phyloP scores from a whole-genome alignment of 768 basidiomycete genomes.

The Amanita muscaria region DNA sequence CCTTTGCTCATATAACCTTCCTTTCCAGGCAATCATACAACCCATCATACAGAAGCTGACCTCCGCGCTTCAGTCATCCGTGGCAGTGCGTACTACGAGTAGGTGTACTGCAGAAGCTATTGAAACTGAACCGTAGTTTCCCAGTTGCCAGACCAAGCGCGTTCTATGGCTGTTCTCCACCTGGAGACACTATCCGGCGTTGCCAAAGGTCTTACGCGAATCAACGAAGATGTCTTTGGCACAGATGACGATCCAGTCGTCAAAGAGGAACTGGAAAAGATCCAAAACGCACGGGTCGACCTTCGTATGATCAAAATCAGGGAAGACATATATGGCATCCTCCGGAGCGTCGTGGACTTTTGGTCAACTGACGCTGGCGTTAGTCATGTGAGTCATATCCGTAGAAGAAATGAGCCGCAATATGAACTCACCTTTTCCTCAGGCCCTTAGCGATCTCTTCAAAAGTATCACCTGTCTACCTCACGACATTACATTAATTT shows the following conservation, averaged over 20 bases:
- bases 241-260: conserved; percentile 46
- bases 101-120: no score
- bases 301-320: conserved; percentile 54
- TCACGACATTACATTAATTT: conserved; percentile 66
- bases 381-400: conserved; percentile 59
- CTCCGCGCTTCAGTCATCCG: conserved; percentile 48
- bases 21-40: conserved; percentile 54
- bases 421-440: neutral
- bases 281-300: conserved; percentile 58
- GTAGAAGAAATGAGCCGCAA: neutral
- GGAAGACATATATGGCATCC: conserved; percentile 51
- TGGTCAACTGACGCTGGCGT: conserved; percentile 78
- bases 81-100: conserved; percentile 31
- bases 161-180: conserved; percentile 54
- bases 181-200: conserved; percentile 79
- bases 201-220: conserved; percentile 78
- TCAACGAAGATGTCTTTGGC: conserved; percentile 59
- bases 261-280: conserved; percentile 40
- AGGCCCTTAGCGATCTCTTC: conserved; percentile 79
- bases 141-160: conserved; percentile 69
- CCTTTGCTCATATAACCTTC: neutral
- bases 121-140: neutral
- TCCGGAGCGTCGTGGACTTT: conserved; percentile 53
- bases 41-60: conserved; percentile 67
- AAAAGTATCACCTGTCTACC: conserved; percentile 82